A percentile compares a stretch with the other conserved stretches of the same genome.
phyloP scores from a whole-genome alignment of 2,329 filamentous ascomycete genomes.

The Fusarium denticulatum region DNA sequence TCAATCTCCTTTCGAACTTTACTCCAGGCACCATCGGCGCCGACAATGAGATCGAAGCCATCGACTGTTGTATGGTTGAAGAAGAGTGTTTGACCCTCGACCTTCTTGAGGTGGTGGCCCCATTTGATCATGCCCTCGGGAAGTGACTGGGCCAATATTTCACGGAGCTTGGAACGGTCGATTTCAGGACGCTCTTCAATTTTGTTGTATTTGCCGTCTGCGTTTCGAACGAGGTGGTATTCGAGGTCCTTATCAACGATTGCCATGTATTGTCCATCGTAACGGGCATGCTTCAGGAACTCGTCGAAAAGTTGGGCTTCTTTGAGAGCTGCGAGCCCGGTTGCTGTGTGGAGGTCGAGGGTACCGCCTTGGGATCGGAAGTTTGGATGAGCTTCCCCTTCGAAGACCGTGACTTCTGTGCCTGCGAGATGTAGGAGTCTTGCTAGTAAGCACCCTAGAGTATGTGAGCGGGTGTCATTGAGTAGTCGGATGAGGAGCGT shows the following conservation, averaged over 20 bases:
- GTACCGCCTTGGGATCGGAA: conserved; percentile 62
- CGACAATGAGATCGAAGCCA: conserved; percentile 53
- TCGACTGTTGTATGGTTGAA: conserved; percentile 49
- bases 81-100: conserved; percentile 50
- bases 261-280: conserved; percentile 61
- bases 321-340: conserved; percentile 61
- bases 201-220: conserved; percentile 27
- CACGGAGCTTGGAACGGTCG: conserved; percentile 57
- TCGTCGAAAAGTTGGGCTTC: conserved; percentile 60
- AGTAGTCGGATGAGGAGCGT: neutral
- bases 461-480: conserved; percentile 3
- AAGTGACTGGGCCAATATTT: conserved; percentile 57
- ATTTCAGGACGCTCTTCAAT: conserved; percentile 61
- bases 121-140: conserved; percentile 57
- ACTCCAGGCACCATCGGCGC: conserved; percentile 52
- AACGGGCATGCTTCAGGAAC: conserved; percentile 61
- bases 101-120: conserved; percentile 54
- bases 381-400: conserved; percentile 56
- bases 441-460: conserved; percentile 48
- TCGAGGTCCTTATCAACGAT: conserved; percentile 56
- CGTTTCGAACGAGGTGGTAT: conserved; percentile 45
- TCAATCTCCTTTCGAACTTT: conserved; percentile 49
- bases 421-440: conserved; percentile 60
- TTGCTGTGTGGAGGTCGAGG: conserved; percentile 63
- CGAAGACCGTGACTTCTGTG: conserved; percentile 61